phyloP scores from a whole-genome alignment of 371 early-diverging fungal genomes.

The Smittium culicis region DNA sequence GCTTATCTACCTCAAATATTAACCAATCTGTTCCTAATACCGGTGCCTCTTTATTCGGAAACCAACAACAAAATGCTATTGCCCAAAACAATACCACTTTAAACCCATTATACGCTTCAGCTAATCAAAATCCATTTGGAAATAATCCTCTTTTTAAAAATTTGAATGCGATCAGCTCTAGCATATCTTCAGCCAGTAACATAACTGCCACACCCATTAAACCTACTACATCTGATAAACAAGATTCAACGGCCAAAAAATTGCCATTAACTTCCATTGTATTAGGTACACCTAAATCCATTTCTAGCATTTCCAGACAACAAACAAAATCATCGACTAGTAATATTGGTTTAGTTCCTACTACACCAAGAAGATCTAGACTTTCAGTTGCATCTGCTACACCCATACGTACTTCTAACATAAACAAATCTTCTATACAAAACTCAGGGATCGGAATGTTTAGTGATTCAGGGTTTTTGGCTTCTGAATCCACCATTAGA shows the following conservation, averaged over 20 bases:
- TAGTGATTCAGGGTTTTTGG: constrained; percentile 7
- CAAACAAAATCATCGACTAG: not conserved
- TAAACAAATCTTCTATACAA: not conserved
- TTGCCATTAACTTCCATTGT: not conserved
- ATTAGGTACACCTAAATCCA: not conserved
- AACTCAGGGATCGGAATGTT: constrained; percentile 13
- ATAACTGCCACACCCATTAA: constrained; percentile 2
- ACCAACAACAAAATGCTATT: not conserved
- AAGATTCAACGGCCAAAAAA: not conserved
- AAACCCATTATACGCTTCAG: constrained; percentile 5
- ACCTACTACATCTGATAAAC: not conserved
- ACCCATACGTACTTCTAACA: constrained; percentile 12
- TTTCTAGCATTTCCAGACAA: not conserved
- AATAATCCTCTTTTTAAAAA: constrained; percentile 9
- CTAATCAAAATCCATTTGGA: constrained; percentile 10
- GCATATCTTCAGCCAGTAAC: not conserved
- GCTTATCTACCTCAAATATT: not conserved
- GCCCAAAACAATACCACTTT: not conserved
- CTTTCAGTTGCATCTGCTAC: not conserved
- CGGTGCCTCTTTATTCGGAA: not conserved
- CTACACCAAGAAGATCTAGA: not conserved
- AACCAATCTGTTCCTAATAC: not conserved
- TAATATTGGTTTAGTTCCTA: not conserved
- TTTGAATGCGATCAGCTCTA: not conserved
- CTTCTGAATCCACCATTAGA: not conserved